Percentiles rank a stretch among this genome's conserved stretches.
Evolutionary conservation across 768 basidiomycete genomes (phyloP).

Genomic region (Leccinum incarnatum): DNA sequence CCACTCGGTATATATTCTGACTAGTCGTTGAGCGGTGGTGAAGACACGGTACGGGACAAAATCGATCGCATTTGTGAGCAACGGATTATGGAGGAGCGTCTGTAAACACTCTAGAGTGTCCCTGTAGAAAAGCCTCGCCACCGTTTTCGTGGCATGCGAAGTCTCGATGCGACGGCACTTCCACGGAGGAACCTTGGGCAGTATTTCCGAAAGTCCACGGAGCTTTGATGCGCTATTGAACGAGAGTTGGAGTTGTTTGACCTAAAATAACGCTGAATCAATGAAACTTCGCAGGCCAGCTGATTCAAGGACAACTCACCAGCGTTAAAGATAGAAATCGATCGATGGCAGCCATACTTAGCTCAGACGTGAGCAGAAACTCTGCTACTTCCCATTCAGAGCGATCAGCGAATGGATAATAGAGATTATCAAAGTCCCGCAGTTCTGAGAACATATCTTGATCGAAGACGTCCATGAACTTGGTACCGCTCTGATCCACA

Average conservation of each 20-base stretch:
- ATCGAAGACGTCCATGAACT: not conserved
- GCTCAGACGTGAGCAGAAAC: not conserved
- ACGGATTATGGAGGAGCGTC: not conserved
- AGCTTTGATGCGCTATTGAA: conserved; percentile 15
- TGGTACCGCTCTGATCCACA: not conserved
- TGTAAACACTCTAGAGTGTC: not conserved
- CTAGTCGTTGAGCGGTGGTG: not conserved
- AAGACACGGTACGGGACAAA: not conserved
- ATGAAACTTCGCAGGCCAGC: not conserved
- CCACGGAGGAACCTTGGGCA: not conserved
- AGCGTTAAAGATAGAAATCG: not conserved
- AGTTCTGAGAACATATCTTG: not conserved
- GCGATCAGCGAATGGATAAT: not conserved
- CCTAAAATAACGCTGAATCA: not conserved
- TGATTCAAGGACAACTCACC: not conserved
- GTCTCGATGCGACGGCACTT: not conserved
- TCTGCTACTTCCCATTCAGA: not conserved
- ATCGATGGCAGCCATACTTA: not conserved
- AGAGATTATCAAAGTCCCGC: not conserved
- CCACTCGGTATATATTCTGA: not conserved
- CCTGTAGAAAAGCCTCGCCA: not conserved
- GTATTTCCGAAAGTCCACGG: not conserved
- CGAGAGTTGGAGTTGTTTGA: conserved; percentile 21
- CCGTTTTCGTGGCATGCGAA: not conserved
- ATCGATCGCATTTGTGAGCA: conserved; percentile 4